Base-by-base conservation (phyloP, 768 basidiomycete genomes). In the Pulveroboletus ravenelii region DNA sequence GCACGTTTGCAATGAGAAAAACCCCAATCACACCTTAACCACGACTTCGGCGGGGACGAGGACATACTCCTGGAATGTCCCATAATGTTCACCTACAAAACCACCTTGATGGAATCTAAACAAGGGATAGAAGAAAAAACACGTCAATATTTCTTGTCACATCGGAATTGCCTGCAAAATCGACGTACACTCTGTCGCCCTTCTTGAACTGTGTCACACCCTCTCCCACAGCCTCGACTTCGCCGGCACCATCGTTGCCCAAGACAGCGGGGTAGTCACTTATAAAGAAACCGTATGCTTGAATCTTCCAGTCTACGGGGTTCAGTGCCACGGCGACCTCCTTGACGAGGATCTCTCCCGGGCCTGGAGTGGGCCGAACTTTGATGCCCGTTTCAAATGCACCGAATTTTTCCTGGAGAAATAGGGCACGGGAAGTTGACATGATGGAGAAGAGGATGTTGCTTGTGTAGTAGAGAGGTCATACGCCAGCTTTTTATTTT, bases 261-360 rank as follows among this genome's bases (percentile, higher is more conserved):
- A 72, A 44, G 40, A 74, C 56, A 13, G 61, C 59, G 1, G 76
- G 77, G 50, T 51, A 79, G 3, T 61, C 15, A 3, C 45, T 9
- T 8, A 23, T 36, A n/a, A 50, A 2, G 17, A 42, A 0, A 3
- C 51, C 51, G 2, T 35, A 17, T 5, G 39, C 20, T 46, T 56
- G 64, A 8, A 64, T 55, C 45, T 60, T 67, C 64, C 64, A 64
- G 47, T 81, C 78, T 10, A 70, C 56, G 5, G 79, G 78, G 52
- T 79, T 78, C 20, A 79, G 52, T 9, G 65, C 70, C 0, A 73
- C 66, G 2, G 78, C 60, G 31, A 66, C 49, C 31, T 75, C 60
- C 54, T 72, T 74, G 55, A 78, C 64, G 40, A 79, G 66, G 32
- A 79, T 46, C 45, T 78, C 74, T 23, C 71, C 71, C 1, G 70